A percentile compares a stretch with the other conserved stretches of the same genome.
Evolutionary conservation across 2,329 filamentous ascomycete species (phyloP).

Genomic region (Cladosporium halotolerans): DNA sequence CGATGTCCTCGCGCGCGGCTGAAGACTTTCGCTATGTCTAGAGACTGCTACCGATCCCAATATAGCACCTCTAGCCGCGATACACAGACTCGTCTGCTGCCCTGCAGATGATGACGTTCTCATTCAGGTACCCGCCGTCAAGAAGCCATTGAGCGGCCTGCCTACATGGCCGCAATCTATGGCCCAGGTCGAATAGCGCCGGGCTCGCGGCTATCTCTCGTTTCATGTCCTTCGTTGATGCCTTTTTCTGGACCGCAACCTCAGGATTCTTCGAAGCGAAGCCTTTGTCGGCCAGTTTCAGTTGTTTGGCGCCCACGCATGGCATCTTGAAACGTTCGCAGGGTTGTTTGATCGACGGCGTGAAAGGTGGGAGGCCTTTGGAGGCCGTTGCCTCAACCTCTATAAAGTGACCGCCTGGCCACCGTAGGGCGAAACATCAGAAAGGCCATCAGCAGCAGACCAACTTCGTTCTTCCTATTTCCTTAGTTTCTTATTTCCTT

Average conservation of each 20-base stretch:
- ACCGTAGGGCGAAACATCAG: constrained; percentile 9
- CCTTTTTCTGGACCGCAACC: not conserved
- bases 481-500: constrained; percentile 27
- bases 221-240: constrained; percentile 9
- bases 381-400: constrained; percentile 4
- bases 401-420: constrained; percentile 19
- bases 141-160: constrained; percentile 15
- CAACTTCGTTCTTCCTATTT: constrained; percentile 14
- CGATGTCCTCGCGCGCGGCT: constrained; percentile 1
- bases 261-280: constrained; percentile 7
- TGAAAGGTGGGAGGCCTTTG: not conserved
- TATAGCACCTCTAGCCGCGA: constrained; percentile 24
- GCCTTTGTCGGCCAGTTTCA: constrained; percentile 17
- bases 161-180: not conserved
- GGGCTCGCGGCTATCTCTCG: constrained; percentile 8
- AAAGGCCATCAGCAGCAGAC: constrained; percentile 6
- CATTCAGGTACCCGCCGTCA: constrained; percentile 16
- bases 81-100: constrained; percentile 16
- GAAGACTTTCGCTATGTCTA: not conserved
- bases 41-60: not conserved
- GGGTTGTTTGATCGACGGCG: no score
- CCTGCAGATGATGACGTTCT: constrained; percentile 17
- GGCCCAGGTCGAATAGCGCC: constrained; percentile 17
- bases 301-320: not conserved
- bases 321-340: not conserved